Conservation (phyloP, 768 basidiomycete genomes). For the Paxillus ammoniavirescens region DNA sequence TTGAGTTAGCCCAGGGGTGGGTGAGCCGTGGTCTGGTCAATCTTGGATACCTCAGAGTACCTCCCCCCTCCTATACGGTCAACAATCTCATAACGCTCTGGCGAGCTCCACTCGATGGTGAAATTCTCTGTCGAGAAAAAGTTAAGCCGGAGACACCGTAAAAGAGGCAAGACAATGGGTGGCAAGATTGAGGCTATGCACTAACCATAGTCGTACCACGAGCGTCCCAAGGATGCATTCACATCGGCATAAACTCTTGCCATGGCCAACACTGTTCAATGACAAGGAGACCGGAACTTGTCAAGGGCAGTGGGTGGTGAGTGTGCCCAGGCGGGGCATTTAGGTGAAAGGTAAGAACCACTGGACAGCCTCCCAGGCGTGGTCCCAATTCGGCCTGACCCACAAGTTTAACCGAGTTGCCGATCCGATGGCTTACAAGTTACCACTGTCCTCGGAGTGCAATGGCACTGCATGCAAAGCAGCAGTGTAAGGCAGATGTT, state of each 20-base stretch:
- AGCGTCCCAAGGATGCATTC: slow-evolving; percentile 53
- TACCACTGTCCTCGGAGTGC: too few relatives aligned
- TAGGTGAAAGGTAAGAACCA: slow-evolving; percentile 19
- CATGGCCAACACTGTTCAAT: slow-evolving; percentile 30
- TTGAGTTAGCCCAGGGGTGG: background rate
- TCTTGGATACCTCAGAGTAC: slow-evolving; percentile 53
- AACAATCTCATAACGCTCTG: slow-evolving; percentile 66
- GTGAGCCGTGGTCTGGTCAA: background rate
- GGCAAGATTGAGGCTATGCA: background rate
- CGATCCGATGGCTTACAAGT: background rate
- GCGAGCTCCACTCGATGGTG: slow-evolving; percentile 60
- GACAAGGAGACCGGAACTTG: slow-evolving; percentile 18
- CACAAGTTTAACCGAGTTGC: background rate
- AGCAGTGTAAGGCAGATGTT: background rate
- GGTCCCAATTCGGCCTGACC: slow-evolving; percentile 9
- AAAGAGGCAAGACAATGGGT: background rate
- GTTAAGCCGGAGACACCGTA: slow-evolving; percentile 1
- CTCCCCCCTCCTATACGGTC: slow-evolving; percentile 63
- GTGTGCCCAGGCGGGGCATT: slow-evolving; percentile 23
- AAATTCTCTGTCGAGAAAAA: slow-evolving; percentile 45
- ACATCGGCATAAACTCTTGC: slow-evolving; percentile 55
- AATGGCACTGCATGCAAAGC: background rate
- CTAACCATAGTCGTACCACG: slow-evolving; percentile 66
- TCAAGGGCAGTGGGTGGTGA: slow-evolving; percentile 14
- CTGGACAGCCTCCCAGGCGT: slow-evolving; percentile 19